Base-by-base conservation (phyloP, 768 basidiomycete species). In the Serendipita sp. region DNA sequence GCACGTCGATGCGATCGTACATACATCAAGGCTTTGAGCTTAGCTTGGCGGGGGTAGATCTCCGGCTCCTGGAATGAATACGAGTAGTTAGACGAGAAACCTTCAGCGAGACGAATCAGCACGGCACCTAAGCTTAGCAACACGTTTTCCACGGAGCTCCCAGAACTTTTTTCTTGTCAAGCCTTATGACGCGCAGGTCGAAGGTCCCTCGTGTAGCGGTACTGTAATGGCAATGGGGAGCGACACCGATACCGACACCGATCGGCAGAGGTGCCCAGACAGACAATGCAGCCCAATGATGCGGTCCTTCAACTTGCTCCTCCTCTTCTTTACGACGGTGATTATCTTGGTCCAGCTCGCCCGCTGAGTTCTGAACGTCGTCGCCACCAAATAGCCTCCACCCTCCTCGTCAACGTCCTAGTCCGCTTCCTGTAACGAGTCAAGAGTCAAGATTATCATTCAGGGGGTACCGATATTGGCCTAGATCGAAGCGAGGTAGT, bases 401-500 rank as follows among this genome's bases (percentile, higher is more conserved):
- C 65, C 64, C 67, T 60, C 3, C 8, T 24, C 35, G 3, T 65
- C 28, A 64, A 58, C 63, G 67, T 65, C 7, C 8, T 63, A 54
- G 70, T 67, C 15, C 51, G 16, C 69, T 65, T 66, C 64, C 24
- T 71, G 53, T 56, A 72, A 64, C 65, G 30, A 18, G 16, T 48
- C 34, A 65, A 67, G 65, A 10, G 69, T 66, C 58, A 69, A 65
- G 28, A 32, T 70, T 28, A 63, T 24, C 24, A 24, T 24, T 24
- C 24, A 24, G 24, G 24, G 65, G 24, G 54, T 73, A 51, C 69
- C 66, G 58, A 73, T 73, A 47, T 28, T 65, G 38, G 64, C 71
- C 66, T 73, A 68, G 66, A 73, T 69, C 58, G 71, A 71, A 28
- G 47, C 67, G 32, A 69, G 64, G 65, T 66, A 70, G 68, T 69